Conservation (phyloP, 2,329 filamentous ascomycete genomes). For the Sordariomycetes sp. region DNA sequence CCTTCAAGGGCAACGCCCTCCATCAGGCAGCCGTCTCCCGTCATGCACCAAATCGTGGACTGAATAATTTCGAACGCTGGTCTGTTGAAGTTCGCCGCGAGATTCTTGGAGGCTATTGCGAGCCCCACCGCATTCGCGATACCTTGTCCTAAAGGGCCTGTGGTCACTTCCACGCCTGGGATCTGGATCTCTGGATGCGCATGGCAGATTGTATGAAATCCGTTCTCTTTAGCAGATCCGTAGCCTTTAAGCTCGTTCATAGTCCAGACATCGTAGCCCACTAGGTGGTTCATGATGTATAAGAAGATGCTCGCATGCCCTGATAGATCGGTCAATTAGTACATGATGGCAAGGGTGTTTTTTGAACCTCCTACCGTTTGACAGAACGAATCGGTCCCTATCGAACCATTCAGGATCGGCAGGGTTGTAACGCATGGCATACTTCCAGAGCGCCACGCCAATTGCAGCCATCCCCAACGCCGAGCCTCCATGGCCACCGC, state of each 20-base stretch:
- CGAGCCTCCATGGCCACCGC: conserved; percentile 59
- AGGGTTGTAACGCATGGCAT: conserved; percentile 51
- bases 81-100: conserved; percentile 43
- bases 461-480: conserved; percentile 57
- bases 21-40: conserved; percentile 48
- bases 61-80: conserved; percentile 36
- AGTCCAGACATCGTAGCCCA: conserved; percentile 45
- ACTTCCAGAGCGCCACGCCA: conserved; percentile 50
- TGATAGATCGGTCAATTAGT: no score
- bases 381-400: conserved; percentile 53
- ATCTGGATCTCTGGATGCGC: conserved; percentile 50
- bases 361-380: no score
- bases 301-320: conserved; percentile 46
- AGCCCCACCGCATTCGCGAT: conserved; percentile 52
- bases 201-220: conserved; percentile 39
- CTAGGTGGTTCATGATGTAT: conserved; percentile 42
- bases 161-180: conserved; percentile 49
- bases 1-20: conserved; percentile 49
- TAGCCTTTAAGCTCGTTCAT: conserved; percentile 48
- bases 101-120: conserved; percentile 47
- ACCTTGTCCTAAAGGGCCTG: conserved; percentile 49
- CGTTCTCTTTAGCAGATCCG: conserved; percentile 27
- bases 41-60: conserved; percentile 47
- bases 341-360: no score
- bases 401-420: conserved; percentile 47